Evolutionary conservation across 768 basidiomycete species (phyloP).

Genomic region (Hygrophoropsis aurantiaca): DNA sequence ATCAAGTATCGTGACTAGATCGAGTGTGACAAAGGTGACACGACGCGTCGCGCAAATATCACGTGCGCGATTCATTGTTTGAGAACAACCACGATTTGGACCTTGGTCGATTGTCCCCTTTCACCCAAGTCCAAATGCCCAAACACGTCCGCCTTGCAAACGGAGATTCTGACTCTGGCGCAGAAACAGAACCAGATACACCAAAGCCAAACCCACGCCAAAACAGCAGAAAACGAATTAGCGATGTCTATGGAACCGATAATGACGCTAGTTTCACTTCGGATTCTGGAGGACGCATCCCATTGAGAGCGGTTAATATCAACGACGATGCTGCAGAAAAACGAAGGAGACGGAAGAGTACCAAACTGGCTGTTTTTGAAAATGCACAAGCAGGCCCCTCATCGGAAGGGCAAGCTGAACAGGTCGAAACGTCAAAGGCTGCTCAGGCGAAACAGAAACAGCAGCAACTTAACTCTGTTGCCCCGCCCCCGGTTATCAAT

Average conservation of each 20-base stretch:
- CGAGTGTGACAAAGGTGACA: too few relatives aligned
- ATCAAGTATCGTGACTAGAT: too few relatives aligned
- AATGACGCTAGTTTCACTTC: constrained; percentile 33
- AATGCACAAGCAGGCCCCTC: constrained; percentile 60
- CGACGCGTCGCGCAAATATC: too few relatives aligned
- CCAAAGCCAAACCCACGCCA: constrained; percentile 22
- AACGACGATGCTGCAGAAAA: constrained; percentile 92
- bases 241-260: constrained; percentile 53
- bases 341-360: constrained; percentile 76
- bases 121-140: constrained; percentile 2
- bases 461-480: constrained; percentile 60
- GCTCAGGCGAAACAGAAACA: constrained; percentile 54
- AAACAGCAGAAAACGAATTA: constrained; percentile 38
- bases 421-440: constrained; percentile 41
- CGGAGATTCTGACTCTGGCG: constrained; percentile 19
- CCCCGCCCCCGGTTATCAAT: constrained; percentile 54
- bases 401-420: constrained; percentile 38
- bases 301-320: constrained; percentile 38
- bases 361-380: constrained; percentile 59
- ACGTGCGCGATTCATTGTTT: too few relatives aligned
- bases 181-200: constrained; percentile 33
- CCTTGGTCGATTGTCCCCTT: too few relatives aligned
- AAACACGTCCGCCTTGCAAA: constrained; percentile 22
- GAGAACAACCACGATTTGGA: too few relatives aligned
- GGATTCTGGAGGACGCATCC: constrained; percentile 42